Evolutionary conservation across 192 early-diverging fungal genomes (phyloP).

Genomic region (Piromyces sp.): DNA sequence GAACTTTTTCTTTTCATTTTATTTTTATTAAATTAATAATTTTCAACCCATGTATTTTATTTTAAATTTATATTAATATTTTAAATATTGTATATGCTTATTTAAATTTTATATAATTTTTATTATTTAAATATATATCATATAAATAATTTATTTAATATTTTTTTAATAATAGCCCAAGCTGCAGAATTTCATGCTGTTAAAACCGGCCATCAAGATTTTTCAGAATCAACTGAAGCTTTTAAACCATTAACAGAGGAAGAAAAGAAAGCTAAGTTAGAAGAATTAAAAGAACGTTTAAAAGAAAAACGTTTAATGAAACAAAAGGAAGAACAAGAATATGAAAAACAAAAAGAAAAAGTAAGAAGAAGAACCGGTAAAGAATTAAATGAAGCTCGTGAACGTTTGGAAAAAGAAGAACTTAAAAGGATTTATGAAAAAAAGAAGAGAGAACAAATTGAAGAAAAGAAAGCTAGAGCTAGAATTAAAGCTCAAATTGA

Average conservation of each 20-base stretch:
- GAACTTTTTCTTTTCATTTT: too few species aligned
- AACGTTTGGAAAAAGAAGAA: slow-evolving; percentile 48
- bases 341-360: slow-evolving; percentile 51
- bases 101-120: too few species aligned
- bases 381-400: slow-evolving; percentile 48
- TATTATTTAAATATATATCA: too few species aligned
- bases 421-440: slow-evolving; percentile 52
- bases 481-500: slow-evolving; percentile 65
- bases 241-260: slow-evolving; percentile 68
- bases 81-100: too few species aligned
- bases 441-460: slow-evolving; percentile 61
- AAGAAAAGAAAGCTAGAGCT: slow-evolving; percentile 52
- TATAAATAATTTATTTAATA: too few species aligned
- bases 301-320: slow-evolving; percentile 46
- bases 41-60: too few species aligned
- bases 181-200: slow-evolving; percentile 62
- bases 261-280: slow-evolving; percentile 54
- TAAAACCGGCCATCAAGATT: slow-evolving; percentile 51
- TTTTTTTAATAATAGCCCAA: slow-evolving; percentile 18
- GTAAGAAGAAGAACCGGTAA: slow-evolving; percentile 54
- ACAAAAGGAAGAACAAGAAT: slow-evolving; percentile 37
- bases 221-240: slow-evolving; percentile 51
- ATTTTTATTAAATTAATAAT: too few species aligned
- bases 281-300: slow-evolving; percentile 46
- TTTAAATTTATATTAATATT: too few species aligned